Base-by-base conservation (phyloP, 371 early-diverging fungal genomes). In the Globomyces sp. region DNA sequence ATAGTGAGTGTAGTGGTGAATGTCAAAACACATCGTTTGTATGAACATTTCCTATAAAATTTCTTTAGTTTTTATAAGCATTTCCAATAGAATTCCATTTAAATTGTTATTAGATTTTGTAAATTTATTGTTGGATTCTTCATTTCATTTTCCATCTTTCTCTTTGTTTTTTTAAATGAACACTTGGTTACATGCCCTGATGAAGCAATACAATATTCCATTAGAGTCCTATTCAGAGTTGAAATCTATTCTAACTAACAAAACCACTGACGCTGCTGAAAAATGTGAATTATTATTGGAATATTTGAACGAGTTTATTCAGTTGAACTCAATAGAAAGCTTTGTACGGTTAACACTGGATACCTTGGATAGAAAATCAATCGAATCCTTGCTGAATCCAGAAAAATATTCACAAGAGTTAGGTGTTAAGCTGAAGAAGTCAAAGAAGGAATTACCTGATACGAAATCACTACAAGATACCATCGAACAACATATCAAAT, bases 201-300 rank as follows among this genome's bases (percentile, higher is more conserved):
- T 58, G 46, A 36, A 46, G 42, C 10, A 13, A 58, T 58, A 43
- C 37, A 39, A 58, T n/a, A 36, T 58, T 11, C n/a, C 10, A 11
- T 6, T 39, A n/a, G 37, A 36, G 37, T 46, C 11, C 36, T 58
- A 58, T 13, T n/a, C 11, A 6, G 58, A 42, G 4, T 34, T 58
- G 13, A n/a, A 58, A 11, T n/a, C 44, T 46, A 13, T 11, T 34
- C 46, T 58, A 6, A 46, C 37, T 4, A 34, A n/a, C 1, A 42
- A 42, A 13, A 42, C 4, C 4, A n/a, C 36, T 42, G 72, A 72
- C 49, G 58, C 66, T 4, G 63, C 50, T 11, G 72, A 72, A 8
- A 69, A 66, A 46, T 72, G 69, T 58, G 72, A 72, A 49, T 60
- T 50, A 24, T 55, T 72, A 40, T 45, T 65, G 3, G 69, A 69